Conservation (phyloP, 495 filamentous ascomycete genomes). For the Cryomyces minteri region DNA sequence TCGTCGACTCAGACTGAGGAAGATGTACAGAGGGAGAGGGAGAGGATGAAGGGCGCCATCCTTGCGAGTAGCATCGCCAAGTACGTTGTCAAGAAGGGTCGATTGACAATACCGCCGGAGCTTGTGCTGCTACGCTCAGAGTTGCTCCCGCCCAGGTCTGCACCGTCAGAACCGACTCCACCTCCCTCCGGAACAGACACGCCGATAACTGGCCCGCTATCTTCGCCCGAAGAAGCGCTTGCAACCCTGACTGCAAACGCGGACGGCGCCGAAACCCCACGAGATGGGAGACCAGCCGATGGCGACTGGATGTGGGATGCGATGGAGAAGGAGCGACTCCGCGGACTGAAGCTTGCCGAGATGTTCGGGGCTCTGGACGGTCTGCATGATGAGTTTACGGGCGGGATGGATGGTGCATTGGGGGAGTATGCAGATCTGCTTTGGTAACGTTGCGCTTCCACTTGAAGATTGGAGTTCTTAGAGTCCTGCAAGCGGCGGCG, state of each 20-base stretch:
- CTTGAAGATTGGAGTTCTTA: no score
- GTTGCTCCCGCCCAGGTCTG: slow-evolving; percentile 40
- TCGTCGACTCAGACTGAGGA: background rate
- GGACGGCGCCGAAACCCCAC: background rate
- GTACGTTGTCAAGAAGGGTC: slow-evolving; percentile 79
- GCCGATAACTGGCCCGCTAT: background rate
- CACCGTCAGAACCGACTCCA: slow-evolving; percentile 1
- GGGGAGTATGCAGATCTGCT: slow-evolving; percentile 20
- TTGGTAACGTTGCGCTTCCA: slow-evolving; percentile 3
- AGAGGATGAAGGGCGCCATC: slow-evolving; percentile 21
- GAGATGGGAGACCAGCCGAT: slow-evolving; percentile 2
- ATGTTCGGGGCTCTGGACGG: slow-evolving; percentile 18
- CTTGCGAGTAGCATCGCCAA: slow-evolving; percentile 64
- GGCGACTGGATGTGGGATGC: slow-evolving; percentile 22
- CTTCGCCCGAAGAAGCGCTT: background rate
- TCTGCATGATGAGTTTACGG: slow-evolving; percentile 18
- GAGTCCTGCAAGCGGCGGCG: no score
- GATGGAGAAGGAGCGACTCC: slow-evolving; percentile 19
- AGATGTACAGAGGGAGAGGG: slow-evolving; percentile 11
- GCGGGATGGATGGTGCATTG: slow-evolving; percentile 13
- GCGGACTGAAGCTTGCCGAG: slow-evolving; percentile 19
- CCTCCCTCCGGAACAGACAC: background rate
- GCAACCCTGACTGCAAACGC: background rate
- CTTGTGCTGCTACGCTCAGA: slow-evolving; percentile 47
- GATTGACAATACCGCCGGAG: slow-evolving; percentile 72